Conservation (phyloP, 371 early-diverging fungal genomes). For the Coemansia sp. region DNA sequence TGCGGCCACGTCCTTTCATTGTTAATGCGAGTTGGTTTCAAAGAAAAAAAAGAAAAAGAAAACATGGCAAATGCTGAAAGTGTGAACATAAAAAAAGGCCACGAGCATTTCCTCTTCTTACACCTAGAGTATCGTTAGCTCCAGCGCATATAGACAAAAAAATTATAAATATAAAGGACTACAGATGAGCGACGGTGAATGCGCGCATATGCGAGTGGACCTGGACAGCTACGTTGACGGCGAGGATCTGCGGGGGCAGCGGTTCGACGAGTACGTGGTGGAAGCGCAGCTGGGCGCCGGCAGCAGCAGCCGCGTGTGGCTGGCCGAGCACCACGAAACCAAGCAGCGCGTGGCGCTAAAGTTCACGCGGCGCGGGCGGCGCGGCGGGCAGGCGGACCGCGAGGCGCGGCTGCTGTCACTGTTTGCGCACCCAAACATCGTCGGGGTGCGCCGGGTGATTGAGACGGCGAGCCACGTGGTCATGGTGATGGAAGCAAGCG, state of each 20-base stretch:
- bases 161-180: no score
- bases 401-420: not conserved
- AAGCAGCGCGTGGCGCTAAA: not conserved
- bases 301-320: not conserved
- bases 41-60: no score
- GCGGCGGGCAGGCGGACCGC: not conserved
- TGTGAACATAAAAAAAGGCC: no score
- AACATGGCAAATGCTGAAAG: no score
- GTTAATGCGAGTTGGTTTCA: no score
- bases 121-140: no score
- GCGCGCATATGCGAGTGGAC: not conserved
- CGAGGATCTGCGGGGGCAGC: not conserved
- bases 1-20: no score
- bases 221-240: not conserved
- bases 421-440: constrained; percentile 1
- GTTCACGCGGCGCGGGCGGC: not conserved
- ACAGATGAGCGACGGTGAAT: not conserved
- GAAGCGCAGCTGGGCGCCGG: not conserved
- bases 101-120: no score
- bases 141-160: no score
- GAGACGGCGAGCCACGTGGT: not conserved
- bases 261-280: not conserved
- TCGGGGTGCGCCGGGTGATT: not conserved
- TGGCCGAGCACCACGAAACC: not conserved
- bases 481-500: not conserved